These are phyloP conservation scores for Stephania yunnanensis DNA, from an alignment of 164 flowering plant species.

Conservation along the genomic window DNA sequence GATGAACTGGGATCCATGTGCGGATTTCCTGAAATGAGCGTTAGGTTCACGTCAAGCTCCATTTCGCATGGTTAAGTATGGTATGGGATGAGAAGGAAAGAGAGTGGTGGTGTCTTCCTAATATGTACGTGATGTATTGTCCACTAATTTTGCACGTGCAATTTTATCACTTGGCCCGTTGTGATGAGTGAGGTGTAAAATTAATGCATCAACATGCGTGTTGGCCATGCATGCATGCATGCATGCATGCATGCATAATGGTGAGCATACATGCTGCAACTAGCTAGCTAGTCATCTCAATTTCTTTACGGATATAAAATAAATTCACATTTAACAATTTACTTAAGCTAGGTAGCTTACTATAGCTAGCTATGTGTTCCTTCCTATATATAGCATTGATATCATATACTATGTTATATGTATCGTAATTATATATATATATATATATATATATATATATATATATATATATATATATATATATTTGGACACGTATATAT, in stretches of 20 bases:
- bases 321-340: no score
- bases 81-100: slow-evolving; percentile 20
- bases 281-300: no score
- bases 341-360: no score
- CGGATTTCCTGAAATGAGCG: slow-evolving; percentile 16
- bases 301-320: no score
- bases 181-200: neutral
- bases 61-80: slow-evolving; percentile 24
- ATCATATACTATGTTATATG: neutral
- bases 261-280: neutral
- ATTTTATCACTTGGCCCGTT: neutral
- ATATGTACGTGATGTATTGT: neutral
- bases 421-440: neutral
- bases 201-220: neutral
- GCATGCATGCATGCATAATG: neutral
- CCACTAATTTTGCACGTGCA: neutral
- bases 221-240: neutral
- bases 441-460: neutral
- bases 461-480: no score
- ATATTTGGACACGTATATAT: no score
- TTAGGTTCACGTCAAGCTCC: slow-evolving; percentile 37
- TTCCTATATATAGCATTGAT: no score
- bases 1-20: slow-evolving; percentile 19
- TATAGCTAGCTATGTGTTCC: no score
- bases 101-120: neutral